These are phyloP conservation scores for Poronia punctata DNA, from an alignment of 495 filamentous ascomycete species.

Conservation along the genomic window DNA sequence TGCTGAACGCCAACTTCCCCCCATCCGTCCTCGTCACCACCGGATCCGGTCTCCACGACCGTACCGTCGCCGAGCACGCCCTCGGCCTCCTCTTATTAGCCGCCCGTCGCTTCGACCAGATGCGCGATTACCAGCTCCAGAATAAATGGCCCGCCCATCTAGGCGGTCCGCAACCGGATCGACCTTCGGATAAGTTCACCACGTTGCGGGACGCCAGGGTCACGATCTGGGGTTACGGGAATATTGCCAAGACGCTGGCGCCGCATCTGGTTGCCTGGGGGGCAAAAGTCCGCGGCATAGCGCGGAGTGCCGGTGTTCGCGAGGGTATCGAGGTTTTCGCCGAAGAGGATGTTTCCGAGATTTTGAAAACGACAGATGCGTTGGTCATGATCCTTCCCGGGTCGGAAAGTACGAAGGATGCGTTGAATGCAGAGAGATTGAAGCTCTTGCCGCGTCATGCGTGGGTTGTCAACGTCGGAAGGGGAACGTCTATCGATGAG, in stretches of 20 bases:
- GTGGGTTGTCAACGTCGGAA: conserved; percentile 76
- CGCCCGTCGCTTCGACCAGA: conserved; percentile 48
- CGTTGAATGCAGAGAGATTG: conserved; percentile 59
- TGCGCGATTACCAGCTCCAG: conserved; percentile 50
- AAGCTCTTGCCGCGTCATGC: conserved; percentile 68
- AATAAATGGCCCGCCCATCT: conserved; percentile 50
- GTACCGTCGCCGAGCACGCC: conserved; percentile 53
- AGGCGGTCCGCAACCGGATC: conserved; percentile 49
- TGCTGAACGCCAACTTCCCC: conserved; percentile 48
- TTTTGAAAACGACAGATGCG: conserved; percentile 63
- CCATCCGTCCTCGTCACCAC: conserved; percentile 39
- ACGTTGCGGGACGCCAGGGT: conserved; percentile 46
- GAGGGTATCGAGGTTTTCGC: conserved; percentile 46
- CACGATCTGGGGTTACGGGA: conserved; percentile 74
- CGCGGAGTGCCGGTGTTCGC: conserved; percentile 50
- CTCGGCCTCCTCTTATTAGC: conserved; percentile 46
- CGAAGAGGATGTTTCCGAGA: conserved; percentile 42
- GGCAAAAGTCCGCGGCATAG: conserved; percentile 39
- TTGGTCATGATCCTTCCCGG: conserved; percentile 70
- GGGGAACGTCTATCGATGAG: conserved; percentile 75
- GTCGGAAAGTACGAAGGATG: conserved; percentile 60
- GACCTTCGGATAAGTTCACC: conserved; percentile 39
- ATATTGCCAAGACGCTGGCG: conserved; percentile 71
- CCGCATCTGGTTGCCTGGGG: conserved; percentile 56
- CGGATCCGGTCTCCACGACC: conserved; percentile 54